Percentiles rank a stretch among this genome's conserved stretches.
These are phyloP conservation scores for Penicillium sp. DNA, from an alignment of 2,329 filamentous ascomycete species.

Conservation along the genomic window DNA sequence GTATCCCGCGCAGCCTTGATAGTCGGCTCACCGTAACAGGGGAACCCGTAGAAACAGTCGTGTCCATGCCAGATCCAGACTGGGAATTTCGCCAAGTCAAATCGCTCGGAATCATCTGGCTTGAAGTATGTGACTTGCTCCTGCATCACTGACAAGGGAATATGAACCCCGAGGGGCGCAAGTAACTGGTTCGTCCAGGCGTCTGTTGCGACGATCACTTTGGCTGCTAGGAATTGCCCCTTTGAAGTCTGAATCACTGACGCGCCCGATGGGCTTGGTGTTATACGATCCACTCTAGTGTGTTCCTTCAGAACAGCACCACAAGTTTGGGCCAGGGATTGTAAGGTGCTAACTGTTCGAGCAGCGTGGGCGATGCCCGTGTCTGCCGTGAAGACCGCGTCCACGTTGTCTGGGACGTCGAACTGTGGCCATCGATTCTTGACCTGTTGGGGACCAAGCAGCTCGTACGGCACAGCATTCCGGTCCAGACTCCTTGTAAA, in stretches of 20 bases:
- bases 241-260: constrained; percentile 24
- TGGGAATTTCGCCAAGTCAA: constrained; percentile 19
- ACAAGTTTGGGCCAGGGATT: constrained; percentile 20
- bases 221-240: constrained; percentile 18
- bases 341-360: constrained; percentile 24
- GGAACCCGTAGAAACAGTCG: constrained; percentile 28
- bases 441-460: constrained; percentile 22
- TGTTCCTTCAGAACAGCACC: constrained; percentile 26
- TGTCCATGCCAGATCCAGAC: constrained; percentile 29
- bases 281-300: constrained; percentile 20
- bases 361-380: constrained; percentile 28
- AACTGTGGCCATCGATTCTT: constrained; percentile 28
- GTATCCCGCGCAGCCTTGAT: constrained; percentile 29
- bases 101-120: constrained; percentile 16
- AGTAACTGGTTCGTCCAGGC: constrained; percentile 30
- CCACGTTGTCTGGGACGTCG: constrained; percentile 20
- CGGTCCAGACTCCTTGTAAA: constrained; percentile 20
- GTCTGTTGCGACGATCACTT: constrained; percentile 27
- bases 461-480: constrained; percentile 23
- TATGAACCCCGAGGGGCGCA: constrained; percentile 19
- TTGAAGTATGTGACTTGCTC: constrained; percentile 33
- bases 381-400: constrained; percentile 27
- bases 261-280: constrained; percentile 10
- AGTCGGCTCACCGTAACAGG: constrained; percentile 28
- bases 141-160: constrained; percentile 27